These are phyloP conservation scores for Picea engelmannii DNA, from an alignment of 83 land plant genomes.

Conservation along the genomic window DNA sequence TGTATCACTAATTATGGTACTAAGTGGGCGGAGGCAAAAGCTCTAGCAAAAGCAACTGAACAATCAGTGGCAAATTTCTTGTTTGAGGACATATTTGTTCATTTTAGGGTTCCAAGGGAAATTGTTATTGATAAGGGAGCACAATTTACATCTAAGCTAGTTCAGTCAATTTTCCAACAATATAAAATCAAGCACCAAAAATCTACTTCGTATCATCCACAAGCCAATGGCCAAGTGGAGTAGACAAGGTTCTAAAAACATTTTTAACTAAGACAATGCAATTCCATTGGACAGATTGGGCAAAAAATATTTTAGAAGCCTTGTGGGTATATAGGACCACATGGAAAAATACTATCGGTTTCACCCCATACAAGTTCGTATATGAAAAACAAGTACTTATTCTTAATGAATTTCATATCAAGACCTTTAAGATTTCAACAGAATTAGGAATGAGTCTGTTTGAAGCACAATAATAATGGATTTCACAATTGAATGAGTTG, in stretches of 20 bases:
- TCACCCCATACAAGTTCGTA: too few species aligned
- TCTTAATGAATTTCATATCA: neutral
- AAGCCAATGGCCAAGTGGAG: neutral
- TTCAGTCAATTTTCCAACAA: too few species aligned
- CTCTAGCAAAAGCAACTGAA: neutral
- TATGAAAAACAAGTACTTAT: too few species aligned
- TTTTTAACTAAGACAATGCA: too few species aligned
- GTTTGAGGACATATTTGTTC: neutral
- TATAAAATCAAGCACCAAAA: neutral
- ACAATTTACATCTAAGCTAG: too few species aligned
- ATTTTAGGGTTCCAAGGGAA: neutral
- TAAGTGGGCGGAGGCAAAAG: neutral
- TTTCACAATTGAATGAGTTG: neutral
- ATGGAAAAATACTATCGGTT: too few species aligned
- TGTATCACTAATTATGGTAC: neutral
- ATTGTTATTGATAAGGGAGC: too few species aligned
- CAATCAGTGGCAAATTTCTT: neutral
- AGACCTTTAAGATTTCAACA: neutral
- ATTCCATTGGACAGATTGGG: too few species aligned
- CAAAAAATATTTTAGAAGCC: too few species aligned
- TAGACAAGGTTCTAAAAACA: too few species aligned
- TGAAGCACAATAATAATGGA: neutral
- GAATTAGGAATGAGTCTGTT: neutral
- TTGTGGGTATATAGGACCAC: too few species aligned
- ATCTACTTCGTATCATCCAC: neutral